Conservation (phyloP, 257 asterid genomes). For the Nicotiana attenuata region DNA sequence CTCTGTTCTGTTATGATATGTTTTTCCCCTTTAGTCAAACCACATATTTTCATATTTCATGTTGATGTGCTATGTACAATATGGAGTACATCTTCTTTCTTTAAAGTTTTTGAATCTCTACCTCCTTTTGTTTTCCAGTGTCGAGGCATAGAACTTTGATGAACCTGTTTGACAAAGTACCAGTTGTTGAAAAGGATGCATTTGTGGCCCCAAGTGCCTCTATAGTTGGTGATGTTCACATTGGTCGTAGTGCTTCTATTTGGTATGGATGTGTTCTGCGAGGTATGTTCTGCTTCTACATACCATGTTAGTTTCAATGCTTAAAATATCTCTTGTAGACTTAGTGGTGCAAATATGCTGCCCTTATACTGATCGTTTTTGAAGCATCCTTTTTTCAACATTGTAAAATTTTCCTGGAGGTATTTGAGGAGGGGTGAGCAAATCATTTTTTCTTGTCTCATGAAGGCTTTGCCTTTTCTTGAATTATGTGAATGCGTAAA, state of each 20-base stretch:
- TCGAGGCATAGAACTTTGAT: constrained; percentile 86
- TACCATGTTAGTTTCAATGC: neutral
- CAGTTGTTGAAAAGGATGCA: constrained; percentile 61
- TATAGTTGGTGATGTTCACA: constrained; percentile 64
- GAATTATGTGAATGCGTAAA: neutral
- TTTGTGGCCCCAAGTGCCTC: constrained; percentile 96
- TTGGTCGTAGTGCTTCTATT: constrained; percentile 72
- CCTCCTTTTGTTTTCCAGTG: constrained; percentile 33
- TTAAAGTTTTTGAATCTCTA: neutral
- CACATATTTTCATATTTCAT: neutral
- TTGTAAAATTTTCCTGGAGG: neutral
- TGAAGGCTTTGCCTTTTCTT: neutral
- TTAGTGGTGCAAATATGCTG: neutral
- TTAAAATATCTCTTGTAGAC: neutral
- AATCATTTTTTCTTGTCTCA: neutral
- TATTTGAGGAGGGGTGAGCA: neutral
- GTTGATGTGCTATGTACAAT: neutral
- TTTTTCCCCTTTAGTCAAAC: neutral
- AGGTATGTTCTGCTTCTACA: constrained; percentile 42
- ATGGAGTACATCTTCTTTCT: neutral
- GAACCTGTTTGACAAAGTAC: constrained; percentile 80
- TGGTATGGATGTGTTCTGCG: constrained; percentile 96
- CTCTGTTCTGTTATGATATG: neutral
- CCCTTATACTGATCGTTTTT: neutral
- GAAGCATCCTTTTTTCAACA: neutral